phyloP scores from a whole-genome alignment of 75 land plant genomes.

The Pinus albicaulis region DNA sequence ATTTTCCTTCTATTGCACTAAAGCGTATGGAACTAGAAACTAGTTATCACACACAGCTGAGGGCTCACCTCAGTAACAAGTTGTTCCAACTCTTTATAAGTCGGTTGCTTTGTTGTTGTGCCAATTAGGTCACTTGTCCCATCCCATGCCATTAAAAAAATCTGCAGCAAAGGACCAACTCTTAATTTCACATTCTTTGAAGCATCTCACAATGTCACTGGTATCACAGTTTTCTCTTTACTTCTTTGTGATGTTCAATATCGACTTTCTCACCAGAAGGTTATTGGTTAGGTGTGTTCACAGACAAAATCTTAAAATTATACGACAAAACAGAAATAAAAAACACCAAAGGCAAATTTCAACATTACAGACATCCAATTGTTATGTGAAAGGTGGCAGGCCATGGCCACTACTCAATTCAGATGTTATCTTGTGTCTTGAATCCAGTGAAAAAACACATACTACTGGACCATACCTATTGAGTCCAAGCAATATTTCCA shows the following conservation, averaged over 20 bases:
- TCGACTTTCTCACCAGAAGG: not conserved
- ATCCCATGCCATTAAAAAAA: slow-evolving; percentile 50
- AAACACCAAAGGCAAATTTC: not conserved
- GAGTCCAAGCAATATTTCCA: not conserved
- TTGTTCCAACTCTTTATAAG: slow-evolving; percentile 49
- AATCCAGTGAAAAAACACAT: not conserved
- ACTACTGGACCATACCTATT: not conserved
- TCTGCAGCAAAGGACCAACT: slow-evolving; percentile 17
- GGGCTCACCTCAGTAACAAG: slow-evolving; percentile 38
- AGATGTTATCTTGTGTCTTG: not conserved
- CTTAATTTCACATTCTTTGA: not conserved
- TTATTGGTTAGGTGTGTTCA: not conserved
- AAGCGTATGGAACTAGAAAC: not conserved
- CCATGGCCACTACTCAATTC: not conserved
- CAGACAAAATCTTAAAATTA: not conserved
- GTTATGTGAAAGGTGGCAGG: not conserved
- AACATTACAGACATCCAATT: not conserved
- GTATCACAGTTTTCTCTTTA: too few species aligned
- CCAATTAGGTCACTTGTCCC: slow-evolving; percentile 46
- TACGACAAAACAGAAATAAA: not conserved
- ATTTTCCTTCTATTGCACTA: not conserved
- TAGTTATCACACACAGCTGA: not conserved
- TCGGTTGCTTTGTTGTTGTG: slow-evolving; percentile 25
- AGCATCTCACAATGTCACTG: too few species aligned
- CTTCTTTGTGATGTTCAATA: not conserved